Conservation (phyloP, 169 alveolate species). For the Plasmodium falciparum region DNA sequence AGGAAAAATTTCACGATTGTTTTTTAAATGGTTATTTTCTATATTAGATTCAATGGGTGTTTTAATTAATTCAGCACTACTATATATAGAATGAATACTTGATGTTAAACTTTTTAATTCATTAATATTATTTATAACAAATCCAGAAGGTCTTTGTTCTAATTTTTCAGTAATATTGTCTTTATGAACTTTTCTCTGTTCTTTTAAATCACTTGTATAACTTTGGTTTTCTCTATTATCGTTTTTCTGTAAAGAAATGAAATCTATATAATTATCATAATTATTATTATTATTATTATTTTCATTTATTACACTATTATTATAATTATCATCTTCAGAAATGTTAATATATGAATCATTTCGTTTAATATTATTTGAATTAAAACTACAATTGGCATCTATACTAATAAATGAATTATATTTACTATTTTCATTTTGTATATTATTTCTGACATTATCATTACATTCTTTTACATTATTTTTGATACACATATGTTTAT, state of each 20-base stretch:
- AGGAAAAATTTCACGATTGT: constrained; percentile 2
- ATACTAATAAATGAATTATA: background rate
- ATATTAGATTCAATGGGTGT: constrained; percentile 63
- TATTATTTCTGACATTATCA: background rate
- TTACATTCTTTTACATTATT: too few relatives aligned
- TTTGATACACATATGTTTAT: too few relatives aligned
- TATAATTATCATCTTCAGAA: constrained; percentile 7
- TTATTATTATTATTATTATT: constrained; percentile 12
- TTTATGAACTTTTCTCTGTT: background rate
- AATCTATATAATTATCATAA: constrained; percentile 7
- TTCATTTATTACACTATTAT: constrained; percentile 9
- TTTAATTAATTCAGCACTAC: constrained; percentile 34
- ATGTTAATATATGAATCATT: constrained; percentile 46
- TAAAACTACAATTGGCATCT: constrained; percentile 17
- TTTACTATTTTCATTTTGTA: background rate
- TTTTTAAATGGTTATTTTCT: constrained; percentile 11
- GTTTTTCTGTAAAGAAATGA: constrained; percentile 40
- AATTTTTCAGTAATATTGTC: background rate
- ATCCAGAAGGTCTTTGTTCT: constrained; percentile 3
- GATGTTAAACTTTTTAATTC: constrained; percentile 64
- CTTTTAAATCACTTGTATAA: background rate
- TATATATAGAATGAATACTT: constrained; percentile 30
- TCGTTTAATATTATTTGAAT: constrained; percentile 46
- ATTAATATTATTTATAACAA: constrained; percentile 6
- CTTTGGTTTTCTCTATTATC: constrained; percentile 9